A percentile compares a stretch with the other conserved stretches of the same genome.
Evolutionary conservation across 208 protist species (phyloP).

Genomic region (Crithidia mellificae): DNA sequence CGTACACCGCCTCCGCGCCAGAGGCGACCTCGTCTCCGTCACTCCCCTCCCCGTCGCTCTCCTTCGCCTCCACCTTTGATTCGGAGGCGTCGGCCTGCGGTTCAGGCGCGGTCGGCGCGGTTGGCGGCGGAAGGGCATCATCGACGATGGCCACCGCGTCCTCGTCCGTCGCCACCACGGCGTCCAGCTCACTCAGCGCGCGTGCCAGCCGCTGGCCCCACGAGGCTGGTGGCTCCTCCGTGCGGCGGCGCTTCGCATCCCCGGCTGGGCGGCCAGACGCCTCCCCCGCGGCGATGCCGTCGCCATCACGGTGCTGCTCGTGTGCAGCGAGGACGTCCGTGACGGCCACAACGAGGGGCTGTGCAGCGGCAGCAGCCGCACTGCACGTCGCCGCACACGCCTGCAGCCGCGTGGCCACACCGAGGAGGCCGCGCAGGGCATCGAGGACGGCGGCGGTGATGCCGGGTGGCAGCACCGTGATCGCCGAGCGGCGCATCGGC

Average conservation of each 20-base stretch:
- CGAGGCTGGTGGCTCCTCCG: constrained; percentile 27
- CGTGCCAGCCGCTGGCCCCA: constrained; percentile 26
- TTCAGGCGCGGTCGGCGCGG: background rate
- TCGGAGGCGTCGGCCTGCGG: background rate
- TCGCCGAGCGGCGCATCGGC: constrained; percentile 29
- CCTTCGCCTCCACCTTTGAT: background rate
- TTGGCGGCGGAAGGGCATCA: constrained; percentile 16
- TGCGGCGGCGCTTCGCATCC: constrained; percentile 41
- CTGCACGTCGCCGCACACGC: constrained; percentile 7
- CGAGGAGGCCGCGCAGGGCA: constrained; percentile 17
- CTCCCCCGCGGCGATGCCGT: background rate
- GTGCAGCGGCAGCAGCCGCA: constrained; percentile 22
- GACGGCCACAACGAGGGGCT: constrained; percentile 16
- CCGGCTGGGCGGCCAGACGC: background rate
- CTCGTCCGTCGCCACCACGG: constrained; percentile 13
- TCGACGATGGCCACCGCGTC: constrained; percentile 15
- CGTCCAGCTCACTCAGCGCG: constrained; percentile 27
- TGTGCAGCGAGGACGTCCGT: constrained; percentile 12
- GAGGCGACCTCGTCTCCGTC: constrained; percentile 12
- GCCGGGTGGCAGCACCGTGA: constrained; percentile 17
- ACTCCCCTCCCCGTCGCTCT: background rate
- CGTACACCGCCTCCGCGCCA: constrained; percentile 25
- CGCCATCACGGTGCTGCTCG: background rate
- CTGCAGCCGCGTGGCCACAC: constrained; percentile 21
- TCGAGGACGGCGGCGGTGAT: constrained; percentile 7